Evolutionary conservation across 2,329 filamentous ascomycete species (phyloP).

Genomic region (Colletotrichum sojae): DNA sequence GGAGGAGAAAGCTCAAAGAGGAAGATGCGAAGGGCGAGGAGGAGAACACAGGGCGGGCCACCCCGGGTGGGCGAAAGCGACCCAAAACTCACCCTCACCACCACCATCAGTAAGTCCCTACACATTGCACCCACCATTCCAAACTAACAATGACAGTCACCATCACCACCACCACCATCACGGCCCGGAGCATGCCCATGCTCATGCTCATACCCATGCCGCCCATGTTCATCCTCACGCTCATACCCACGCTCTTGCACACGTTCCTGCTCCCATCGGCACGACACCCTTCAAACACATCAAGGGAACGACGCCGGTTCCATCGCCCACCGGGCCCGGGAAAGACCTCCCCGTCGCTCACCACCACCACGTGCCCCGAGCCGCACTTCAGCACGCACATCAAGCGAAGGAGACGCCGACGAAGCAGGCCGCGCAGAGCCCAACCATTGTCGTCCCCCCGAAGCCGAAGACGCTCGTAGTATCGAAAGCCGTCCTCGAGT

Average conservation of each 20-base stretch:
- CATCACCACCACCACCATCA: slow-evolving; percentile 76
- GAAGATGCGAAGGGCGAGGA: slow-evolving; percentile 80
- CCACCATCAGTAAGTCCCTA: slow-evolving; percentile 73
- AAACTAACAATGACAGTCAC: slow-evolving; percentile 48
- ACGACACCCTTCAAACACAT: slow-evolving; percentile 63
- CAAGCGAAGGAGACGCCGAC: slow-evolving; percentile 41
- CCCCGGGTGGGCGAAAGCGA: slow-evolving; percentile 75
- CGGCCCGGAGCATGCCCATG: slow-evolving; percentile 59
- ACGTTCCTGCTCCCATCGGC: slow-evolving; percentile 56
- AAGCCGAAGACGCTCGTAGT: slow-evolving; percentile 77
- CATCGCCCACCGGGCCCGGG: slow-evolving; percentile 58
- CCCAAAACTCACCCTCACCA: slow-evolving; percentile 77
- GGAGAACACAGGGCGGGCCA: slow-evolving; percentile 72
- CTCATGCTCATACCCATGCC: too few species aligned
- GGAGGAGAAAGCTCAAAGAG: slow-evolving; percentile 81
- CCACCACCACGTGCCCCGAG: slow-evolving; percentile 61
- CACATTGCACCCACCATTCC: slow-evolving; percentile 43
- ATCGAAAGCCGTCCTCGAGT: slow-evolving; percentile 79
- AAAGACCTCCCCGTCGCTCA: slow-evolving; percentile 58
- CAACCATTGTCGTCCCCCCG: slow-evolving; percentile 63
- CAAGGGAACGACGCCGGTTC: slow-evolving; percentile 62
- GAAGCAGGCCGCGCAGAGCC: slow-evolving; percentile 51
- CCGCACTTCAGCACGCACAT: slow-evolving; percentile 44
- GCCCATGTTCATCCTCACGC: slow-evolving; percentile 74
- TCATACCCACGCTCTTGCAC: slow-evolving; percentile 62